Conservation (phyloP, 495 filamentous ascomycete species). For the Cladorrhinum samala region DNA sequence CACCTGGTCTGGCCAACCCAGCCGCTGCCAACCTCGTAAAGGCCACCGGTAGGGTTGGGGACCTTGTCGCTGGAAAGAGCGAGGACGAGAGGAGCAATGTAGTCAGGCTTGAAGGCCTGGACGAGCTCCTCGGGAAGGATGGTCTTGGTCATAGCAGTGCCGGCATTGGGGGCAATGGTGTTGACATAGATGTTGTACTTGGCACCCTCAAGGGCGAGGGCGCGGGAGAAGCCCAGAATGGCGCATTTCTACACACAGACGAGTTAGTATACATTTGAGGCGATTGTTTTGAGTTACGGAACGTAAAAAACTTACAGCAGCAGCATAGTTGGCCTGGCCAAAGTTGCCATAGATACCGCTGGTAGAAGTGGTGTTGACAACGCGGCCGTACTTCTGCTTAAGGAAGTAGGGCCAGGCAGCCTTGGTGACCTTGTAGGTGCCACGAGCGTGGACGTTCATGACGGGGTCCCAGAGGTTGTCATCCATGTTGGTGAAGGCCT, state of each 20-base stretch:
- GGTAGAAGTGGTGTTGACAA: conserved; percentile 94
- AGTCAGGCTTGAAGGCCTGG: conserved; percentile 98
- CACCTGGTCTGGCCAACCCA: conserved; percentile 90
- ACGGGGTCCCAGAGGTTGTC: conserved; percentile 92
- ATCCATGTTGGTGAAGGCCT: conserved; percentile 97
- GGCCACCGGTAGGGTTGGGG: conserved; percentile 75
- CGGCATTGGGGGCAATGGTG: conserved; percentile 96
- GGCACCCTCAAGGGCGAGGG: conserved; percentile 83
- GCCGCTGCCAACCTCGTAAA: conserved; percentile 95
- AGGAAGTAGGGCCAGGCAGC: conserved; percentile 97
- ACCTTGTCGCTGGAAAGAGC: conserved; percentile 84
- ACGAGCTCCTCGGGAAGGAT: conserved; percentile 98
- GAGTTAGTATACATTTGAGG: no score
- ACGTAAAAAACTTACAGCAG: conserved; percentile 55
- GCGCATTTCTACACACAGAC: conserved; percentile 61
- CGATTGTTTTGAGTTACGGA: no score
- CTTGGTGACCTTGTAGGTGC: conserved; percentile 96
- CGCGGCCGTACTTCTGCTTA: conserved; percentile 97
- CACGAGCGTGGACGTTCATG: conserved; percentile 84
- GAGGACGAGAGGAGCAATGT: conserved; percentile 89
- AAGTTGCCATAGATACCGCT: conserved; percentile 99
- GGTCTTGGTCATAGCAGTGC: conserved; percentile 90
- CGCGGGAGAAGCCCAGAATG: conserved; percentile 91
- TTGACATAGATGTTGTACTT: conserved; percentile 99
- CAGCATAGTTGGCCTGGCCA: conserved; percentile 95